A percentile compares a stretch with the other conserved stretches of the same genome.
phyloP scores from a whole-genome alignment of 371 early-diverging fungal genomes.

The Massospora cicadina region DNA sequence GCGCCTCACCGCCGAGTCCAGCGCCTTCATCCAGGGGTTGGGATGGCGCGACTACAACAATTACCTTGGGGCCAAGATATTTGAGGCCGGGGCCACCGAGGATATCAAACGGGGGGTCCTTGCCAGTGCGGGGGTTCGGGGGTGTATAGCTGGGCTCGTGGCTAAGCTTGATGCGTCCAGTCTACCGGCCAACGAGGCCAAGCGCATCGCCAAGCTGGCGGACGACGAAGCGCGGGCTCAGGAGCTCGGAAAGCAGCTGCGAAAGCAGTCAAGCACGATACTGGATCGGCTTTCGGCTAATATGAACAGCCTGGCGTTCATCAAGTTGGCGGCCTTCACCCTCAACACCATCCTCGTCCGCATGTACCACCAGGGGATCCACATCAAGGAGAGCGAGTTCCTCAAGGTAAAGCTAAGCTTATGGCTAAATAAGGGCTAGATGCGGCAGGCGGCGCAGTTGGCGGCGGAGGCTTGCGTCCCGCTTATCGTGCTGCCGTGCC shows the following conservation, averaged over 20 bases:
- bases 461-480: constrained; percentile 52
- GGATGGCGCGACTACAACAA: constrained; percentile 65
- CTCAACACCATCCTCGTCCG: constrained; percentile 57
- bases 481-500: constrained; percentile 63
- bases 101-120: constrained; percentile 37
- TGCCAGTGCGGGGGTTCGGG: constrained; percentile 26
- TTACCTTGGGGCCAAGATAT: constrained; percentile 54
- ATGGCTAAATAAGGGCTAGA: constrained; percentile 17
- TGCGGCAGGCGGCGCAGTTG: constrained; percentile 37
- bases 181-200: constrained; percentile 14
- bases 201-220: constrained; percentile 16
- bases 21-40: constrained; percentile 17
- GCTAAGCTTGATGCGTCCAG: background rate
- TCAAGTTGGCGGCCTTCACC: constrained; percentile 46
- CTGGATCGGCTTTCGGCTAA: constrained; percentile 47
- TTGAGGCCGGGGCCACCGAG: constrained; percentile 42
- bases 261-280: constrained; percentile 34
- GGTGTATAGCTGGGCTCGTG: background rate
- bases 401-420: constrained; percentile 29
- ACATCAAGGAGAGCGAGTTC: constrained; percentile 65
- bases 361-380: constrained; percentile 68
- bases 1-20: constrained; percentile 34
- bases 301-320: constrained; percentile 37
- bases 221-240: constrained; percentile 21
- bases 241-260: constrained; percentile 26